phyloP scores from a whole-genome alignment of 2,329 filamentous ascomycete species.

The Dactylellina leptospora region DNA sequence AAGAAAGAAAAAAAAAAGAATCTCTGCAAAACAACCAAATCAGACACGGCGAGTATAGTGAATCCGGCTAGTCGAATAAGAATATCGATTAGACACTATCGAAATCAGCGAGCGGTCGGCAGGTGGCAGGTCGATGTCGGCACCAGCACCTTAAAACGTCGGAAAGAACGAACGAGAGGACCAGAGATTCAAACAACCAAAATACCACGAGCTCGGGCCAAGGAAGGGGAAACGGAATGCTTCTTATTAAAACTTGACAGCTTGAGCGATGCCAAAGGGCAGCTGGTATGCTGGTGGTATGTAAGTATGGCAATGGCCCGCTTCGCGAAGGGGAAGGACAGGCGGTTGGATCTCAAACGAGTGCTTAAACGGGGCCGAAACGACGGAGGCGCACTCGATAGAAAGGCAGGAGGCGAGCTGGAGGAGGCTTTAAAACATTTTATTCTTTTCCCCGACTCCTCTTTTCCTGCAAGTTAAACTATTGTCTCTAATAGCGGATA shows the following conservation, averaged over 20 bases:
- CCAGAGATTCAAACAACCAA: conserved; percentile 13
- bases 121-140: conserved; percentile 35
- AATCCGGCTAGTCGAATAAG: conserved; percentile 17
- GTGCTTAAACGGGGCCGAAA: conserved; percentile 52
- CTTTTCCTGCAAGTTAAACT: neutral
- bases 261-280: conserved; percentile 26
- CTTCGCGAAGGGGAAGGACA: conserved; percentile 41
- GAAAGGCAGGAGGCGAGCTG: conserved; percentile 12
- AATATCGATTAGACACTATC: neutral
- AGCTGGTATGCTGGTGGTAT: conserved; percentile 1
- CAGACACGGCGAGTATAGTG: conserved; percentile 11
- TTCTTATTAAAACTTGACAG: conserved; percentile 36
- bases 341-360: conserved; percentile 43
- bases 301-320: conserved; percentile 16
- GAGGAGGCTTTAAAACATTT: too few species aligned
- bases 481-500: conserved; percentile 10
- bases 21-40: conserved; percentile 3
- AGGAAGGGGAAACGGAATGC: conserved; percentile 15
- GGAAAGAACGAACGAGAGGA: conserved; percentile 26
- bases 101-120: conserved; percentile 14
- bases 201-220: conserved; percentile 16
- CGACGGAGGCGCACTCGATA: conserved; percentile 40
- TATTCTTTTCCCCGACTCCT: too few species aligned
- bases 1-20: neutral
- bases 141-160: conserved; percentile 29